Conservation (phyloP, 1,284 basidiomycete genomes). For the Cryptococcus sp. region DNA sequence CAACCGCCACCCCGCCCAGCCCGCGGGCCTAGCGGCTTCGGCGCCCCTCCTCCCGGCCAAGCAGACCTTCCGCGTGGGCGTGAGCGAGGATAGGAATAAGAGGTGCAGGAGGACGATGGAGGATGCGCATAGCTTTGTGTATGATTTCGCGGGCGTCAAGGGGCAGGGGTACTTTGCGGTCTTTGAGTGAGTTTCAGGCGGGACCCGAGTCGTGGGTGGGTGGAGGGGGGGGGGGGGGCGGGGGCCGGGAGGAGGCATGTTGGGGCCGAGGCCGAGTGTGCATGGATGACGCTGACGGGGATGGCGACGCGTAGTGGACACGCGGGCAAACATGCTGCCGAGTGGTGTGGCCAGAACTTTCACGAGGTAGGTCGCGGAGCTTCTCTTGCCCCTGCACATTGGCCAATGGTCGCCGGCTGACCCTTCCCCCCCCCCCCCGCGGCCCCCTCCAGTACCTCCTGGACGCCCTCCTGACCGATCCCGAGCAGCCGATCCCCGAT, state of each 20-base stretch:
- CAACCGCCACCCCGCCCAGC: constrained; percentile 48
- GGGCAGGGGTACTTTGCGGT: constrained; percentile 98
- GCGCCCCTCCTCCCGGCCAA: constrained; percentile 1
- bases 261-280: constrained; percentile 1
- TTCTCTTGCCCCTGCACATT: too few relatives aligned
- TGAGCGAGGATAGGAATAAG: constrained; percentile 78
- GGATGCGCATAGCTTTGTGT: constrained; percentile 92
- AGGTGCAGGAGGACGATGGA: constrained; percentile 93
- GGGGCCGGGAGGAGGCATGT: too few relatives aligned
- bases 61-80: constrained; percentile 70
- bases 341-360: constrained; percentile 97
- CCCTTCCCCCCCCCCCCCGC: background rate
- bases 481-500: constrained; percentile 68
- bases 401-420: too few relatives aligned
- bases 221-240: background rate
- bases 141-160: constrained; percentile 83
- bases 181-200: constrained; percentile 62
- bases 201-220: background rate
- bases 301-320: constrained; percentile 61
- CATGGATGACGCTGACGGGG: background rate
- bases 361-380: constrained; percentile 68
- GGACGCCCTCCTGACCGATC: constrained; percentile 45
- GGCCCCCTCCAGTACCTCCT: constrained; percentile 42
- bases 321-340: constrained; percentile 96
- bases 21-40: background rate